Percentiles rank a stretch among this genome's conserved stretches.
phyloP scores from a whole-genome alignment of 441 rosid species.

The Eruca vesicaria region DNA sequence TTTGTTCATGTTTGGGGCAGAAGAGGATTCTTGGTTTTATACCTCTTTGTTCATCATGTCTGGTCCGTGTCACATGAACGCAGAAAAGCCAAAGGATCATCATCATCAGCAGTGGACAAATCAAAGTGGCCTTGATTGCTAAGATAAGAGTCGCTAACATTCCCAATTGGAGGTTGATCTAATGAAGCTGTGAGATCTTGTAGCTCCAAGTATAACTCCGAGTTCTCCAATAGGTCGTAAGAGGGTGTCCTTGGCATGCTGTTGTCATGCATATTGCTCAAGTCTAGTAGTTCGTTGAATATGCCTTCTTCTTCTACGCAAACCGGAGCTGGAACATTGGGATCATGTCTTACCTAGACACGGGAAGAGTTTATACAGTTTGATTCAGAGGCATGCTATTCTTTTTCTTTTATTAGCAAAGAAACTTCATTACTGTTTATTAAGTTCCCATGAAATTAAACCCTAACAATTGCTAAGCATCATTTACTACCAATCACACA shows the following conservation, averaged over 20 bases:
- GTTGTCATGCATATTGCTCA: constrained; percentile 13
- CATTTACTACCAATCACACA: too few species aligned
- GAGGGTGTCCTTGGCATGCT: constrained; percentile 3
- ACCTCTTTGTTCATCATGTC: neutral
- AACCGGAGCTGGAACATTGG: constrained; percentile 3
- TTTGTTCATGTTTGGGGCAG: too few species aligned
- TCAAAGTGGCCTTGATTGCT: constrained; percentile 9
- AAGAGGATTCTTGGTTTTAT: neutral
- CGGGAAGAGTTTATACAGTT: neutral
- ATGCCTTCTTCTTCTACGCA: constrained; percentile 31
- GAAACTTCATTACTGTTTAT: neutral
- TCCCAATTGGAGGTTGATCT: constrained; percentile 5
- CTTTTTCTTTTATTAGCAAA: too few species aligned
- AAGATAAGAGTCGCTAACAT: constrained; percentile 3
- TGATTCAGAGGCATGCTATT: too few species aligned
- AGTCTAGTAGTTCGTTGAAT: constrained; percentile 38
- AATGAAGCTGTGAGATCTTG: constrained; percentile 32
- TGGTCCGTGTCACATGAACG: constrained; percentile 4
- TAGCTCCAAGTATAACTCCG: constrained; percentile 26
- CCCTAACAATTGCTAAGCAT: neutral
- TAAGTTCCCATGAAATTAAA: neutral
- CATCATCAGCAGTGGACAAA: constrained; percentile 13
- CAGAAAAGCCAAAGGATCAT: constrained; percentile 7
- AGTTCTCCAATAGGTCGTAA: constrained; percentile 1
- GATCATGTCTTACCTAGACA: constrained; percentile 6